Percentiles rank a stretch among this genome's conserved stretches.
phyloP scores from a whole-genome alignment of 2,329 filamentous ascomycete species.

The Exophiala aquamarina region DNA sequence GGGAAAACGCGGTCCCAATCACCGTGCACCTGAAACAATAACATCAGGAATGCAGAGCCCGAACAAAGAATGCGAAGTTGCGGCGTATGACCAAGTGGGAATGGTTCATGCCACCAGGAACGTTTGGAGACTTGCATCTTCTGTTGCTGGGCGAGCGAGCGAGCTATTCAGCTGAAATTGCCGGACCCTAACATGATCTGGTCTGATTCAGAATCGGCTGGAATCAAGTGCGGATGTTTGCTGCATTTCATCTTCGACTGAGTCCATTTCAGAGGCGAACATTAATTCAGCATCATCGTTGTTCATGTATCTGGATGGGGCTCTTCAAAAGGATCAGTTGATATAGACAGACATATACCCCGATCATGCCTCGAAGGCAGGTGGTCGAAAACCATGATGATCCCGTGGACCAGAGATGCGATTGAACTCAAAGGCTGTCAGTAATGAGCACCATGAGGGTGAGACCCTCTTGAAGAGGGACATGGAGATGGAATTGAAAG shows the following conservation, averaged over 20 bases:
- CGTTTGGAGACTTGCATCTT: background rate
- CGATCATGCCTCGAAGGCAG: too few species aligned
- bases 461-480: background rate
- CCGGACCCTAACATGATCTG: background rate
- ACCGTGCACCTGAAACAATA: slow-evolving; percentile 35
- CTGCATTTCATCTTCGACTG: slow-evolving; percentile 6
- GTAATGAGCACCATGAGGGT: too few species aligned
- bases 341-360: too few species aligned
- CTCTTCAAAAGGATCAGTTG: too few species aligned
- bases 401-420: too few species aligned
- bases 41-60: slow-evolving; percentile 28
- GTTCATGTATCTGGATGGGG: too few species aligned
- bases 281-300: too few species aligned
- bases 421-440: too few species aligned
- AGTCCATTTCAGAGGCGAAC: background rate
- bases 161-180: background rate
- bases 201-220: slow-evolving; percentile 14
- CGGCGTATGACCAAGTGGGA: slow-evolving; percentile 10
- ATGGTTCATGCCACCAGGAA: slow-evolving; percentile 6
- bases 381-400: too few species aligned
- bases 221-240: slow-evolving; percentile 5
- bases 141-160: background rate
- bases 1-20: slow-evolving; percentile 33
- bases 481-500: background rate
- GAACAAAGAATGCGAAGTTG: slow-evolving; percentile 27